phyloP scores from a whole-genome alignment of 805 yeast genomes.

The Candida arabinofermentans region DNA sequence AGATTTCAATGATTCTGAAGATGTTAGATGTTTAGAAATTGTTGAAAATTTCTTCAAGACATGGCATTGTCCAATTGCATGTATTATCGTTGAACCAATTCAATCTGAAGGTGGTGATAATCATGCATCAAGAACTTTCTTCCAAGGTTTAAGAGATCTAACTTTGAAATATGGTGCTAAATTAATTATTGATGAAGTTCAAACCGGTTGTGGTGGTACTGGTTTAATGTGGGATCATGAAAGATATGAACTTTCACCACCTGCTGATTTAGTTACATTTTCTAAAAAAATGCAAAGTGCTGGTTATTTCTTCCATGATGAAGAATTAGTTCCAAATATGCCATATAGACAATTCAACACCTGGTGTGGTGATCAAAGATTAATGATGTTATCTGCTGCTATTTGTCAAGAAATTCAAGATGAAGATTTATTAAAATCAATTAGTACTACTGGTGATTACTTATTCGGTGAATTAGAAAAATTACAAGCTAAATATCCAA shows the following conservation, averaged over 20 bases:
- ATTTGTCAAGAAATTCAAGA: conserved; percentile 62
- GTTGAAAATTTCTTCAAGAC: conserved; percentile 67
- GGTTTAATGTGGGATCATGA: conserved; percentile 88
- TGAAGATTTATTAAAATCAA: conserved; percentile 53
- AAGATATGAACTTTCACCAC: conserved; percentile 68
- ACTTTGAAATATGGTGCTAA: conserved; percentile 67
- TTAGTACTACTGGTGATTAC: conserved; percentile 63
- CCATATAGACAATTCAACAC: conserved; percentile 92
- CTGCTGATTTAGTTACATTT: conserved; percentile 83
- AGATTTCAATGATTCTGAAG: conserved; percentile 70
- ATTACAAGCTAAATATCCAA: conserved; percentile 54
- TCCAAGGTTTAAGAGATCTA: conserved; percentile 78
- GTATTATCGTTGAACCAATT: conserved; percentile 84
- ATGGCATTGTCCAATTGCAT: conserved; percentile 81
- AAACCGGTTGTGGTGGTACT: conserved; percentile 87
- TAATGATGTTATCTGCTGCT: conserved; percentile 70
- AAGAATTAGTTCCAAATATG: conserved; percentile 64
- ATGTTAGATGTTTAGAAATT: conserved; percentile 70
- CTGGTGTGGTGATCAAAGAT: conserved; percentile 91
- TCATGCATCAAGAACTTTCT: conserved; percentile 72
- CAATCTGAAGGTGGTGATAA: conserved; percentile 93
- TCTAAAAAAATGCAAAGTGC: conserved; percentile 89
- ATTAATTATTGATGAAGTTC: conserved; percentile 81
- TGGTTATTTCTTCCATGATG: conserved; percentile 77
- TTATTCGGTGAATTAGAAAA: conserved; percentile 52